A percentile compares a stretch with the other conserved stretches of the same genome.
phyloP scores from a whole-genome alignment of 2,329 filamentous ascomycete species.

The Dactylellina leptospora region DNA sequence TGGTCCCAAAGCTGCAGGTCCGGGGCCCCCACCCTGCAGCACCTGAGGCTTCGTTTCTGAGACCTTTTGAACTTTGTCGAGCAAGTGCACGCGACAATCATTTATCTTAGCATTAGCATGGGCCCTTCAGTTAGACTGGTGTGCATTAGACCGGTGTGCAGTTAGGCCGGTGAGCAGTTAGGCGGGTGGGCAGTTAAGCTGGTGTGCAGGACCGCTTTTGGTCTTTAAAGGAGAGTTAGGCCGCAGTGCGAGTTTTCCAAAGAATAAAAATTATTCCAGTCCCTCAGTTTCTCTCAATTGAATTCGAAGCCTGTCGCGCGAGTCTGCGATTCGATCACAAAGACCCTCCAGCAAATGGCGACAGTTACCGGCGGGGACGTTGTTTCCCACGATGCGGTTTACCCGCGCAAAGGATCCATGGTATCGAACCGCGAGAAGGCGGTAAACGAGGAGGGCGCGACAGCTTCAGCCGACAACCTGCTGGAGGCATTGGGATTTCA shows the following conservation, averaged over 20 bases:
- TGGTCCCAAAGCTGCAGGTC: constrained; percentile 53
- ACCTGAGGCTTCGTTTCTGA: constrained; percentile 23
- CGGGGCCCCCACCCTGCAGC: constrained; percentile 43
- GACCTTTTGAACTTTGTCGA: constrained; percentile 18
- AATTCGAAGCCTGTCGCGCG: constrained; percentile 17
- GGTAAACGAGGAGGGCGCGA: constrained; percentile 8
- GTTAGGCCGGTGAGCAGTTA: not conserved
- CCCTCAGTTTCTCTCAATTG: constrained; percentile 9
- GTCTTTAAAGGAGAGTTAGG: constrained; percentile 11
- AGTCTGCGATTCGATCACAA: constrained; percentile 19
- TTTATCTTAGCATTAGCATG: constrained; percentile 41
- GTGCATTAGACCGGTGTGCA: constrained; percentile 4
- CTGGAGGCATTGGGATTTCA: constrained; percentile 73
- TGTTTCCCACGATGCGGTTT: constrained; percentile 21
- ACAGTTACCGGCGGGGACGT: constrained; percentile 36
- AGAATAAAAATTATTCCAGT: constrained; percentile 20
- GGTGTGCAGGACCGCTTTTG: not conserved
- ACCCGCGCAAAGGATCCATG: constrained; percentile 38
- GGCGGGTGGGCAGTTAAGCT: constrained; percentile 12
- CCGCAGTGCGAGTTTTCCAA: constrained; percentile 12
- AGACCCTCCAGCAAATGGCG: constrained; percentile 30
- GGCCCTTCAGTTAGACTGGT: constrained; percentile 3
- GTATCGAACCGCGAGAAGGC: constrained; percentile 38
- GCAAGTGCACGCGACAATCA: constrained; percentile 51
- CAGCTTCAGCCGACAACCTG: constrained; percentile 68